A percentile compares a stretch with the other conserved stretches of the same genome.
Conservation (phyloP, 495 filamentous ascomycete species). For the Talaromyces ruber region DNA sequence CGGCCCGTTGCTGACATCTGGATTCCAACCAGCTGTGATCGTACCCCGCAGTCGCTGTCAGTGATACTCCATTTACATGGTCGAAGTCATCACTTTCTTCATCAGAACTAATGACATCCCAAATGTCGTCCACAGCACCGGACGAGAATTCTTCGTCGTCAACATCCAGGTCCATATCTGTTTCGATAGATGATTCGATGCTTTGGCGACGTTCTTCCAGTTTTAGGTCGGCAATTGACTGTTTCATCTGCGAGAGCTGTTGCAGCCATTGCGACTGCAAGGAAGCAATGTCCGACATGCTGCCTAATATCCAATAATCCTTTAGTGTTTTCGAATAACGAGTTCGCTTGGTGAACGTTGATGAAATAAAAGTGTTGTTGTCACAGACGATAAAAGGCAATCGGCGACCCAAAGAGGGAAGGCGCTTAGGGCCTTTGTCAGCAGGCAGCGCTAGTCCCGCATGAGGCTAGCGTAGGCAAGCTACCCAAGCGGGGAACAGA, state of each 20-base stretch:
- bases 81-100: slow-evolving; percentile 46
- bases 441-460: not conserved
- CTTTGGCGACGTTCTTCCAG: slow-evolving; percentile 38
- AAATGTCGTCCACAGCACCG: slow-evolving; percentile 68
- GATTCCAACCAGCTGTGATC: slow-evolving; percentile 52
- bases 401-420: not conserved
- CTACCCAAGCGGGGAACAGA: not conserved
- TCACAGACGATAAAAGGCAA: not conserved
- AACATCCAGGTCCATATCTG: slow-evolving; percentile 50
- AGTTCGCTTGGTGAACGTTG: not conserved
- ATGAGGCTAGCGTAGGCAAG: not conserved
- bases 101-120: slow-evolving; percentile 76
- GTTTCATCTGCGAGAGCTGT: slow-evolving; percentile 62
- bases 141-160: slow-evolving; percentile 55
- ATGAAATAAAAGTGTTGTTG: not conserved
- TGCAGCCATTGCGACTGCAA: slow-evolving; percentile 61
- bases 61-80: slow-evolving; percentile 17
- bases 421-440: slow-evolving; percentile 1
- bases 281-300: slow-evolving; percentile 23
- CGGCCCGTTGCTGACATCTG: slow-evolving; percentile 52
- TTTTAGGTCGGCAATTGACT: slow-evolving; percentile 62
- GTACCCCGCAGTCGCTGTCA: slow-evolving; percentile 19
- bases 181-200: slow-evolving; percentile 38
- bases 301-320: not conserved
- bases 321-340: not conserved